Base-by-base conservation (phyloP, 129 eudicot species). In the Flaveria bidentis region DNA sequence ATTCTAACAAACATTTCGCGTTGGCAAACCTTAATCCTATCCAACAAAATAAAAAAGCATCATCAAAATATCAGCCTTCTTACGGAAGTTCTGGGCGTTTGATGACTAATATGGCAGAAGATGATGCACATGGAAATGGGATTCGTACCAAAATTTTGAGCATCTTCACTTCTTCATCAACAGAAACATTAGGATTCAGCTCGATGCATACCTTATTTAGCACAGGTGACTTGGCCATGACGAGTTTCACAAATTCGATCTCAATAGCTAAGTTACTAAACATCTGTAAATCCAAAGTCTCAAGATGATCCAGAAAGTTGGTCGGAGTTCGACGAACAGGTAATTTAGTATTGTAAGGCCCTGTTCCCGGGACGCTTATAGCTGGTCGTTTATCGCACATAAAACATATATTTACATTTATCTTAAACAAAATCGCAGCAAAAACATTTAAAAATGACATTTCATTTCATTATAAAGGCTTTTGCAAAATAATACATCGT, bases 181-280 rank as follows among this genome's bases (percentile, higher is more conserved):
- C 44, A 6, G 75, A 18, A 53, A 55, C 57, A 9, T 6, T 0
- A 13, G 0, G 2, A 14, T 14, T 0, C 25, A 72, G 42, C 60
- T 25, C 1, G 5, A 78, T 69, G 12, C 46, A 16, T 23, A 47
- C 55, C 10, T 57, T 53, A 75, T 56, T 14, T 16, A 77, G 75
- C 23, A 41, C 18, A 5, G 70, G 81, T 44, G 81, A 44, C 47
- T 77, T 69, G 1, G 69, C 76, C 81, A 77, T 57, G 69, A 77
- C 13, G 33, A 77, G 70, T 51, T 77, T 69, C 60, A 69, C 61
- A 69, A 78, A 78, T 22, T 58, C 76, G 62, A 57, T 36, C 50
- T 46, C 76, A n/a, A 16, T 25, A 8, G 16, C 26, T 1, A 4
- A 4, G 53, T 72, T 41, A 13, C 20, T 11, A 6, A 58, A 60